Evolutionary conservation across 352 stramenopile species (phyloP).

Genomic region (Phytophthora melonis): DNA sequence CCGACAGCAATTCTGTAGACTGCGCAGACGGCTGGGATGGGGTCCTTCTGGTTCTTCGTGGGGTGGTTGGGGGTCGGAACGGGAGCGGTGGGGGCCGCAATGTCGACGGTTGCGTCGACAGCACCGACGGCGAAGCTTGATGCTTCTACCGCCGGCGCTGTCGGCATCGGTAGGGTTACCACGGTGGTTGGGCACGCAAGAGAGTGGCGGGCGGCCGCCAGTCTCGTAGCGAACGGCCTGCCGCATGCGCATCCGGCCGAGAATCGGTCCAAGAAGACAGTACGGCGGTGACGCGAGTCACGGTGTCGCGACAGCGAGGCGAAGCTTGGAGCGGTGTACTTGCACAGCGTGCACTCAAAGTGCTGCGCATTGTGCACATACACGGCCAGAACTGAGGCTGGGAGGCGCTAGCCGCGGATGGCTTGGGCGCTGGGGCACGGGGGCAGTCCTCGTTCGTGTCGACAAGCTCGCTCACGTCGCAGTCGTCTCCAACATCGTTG

Average conservation of each 20-base stretch:
- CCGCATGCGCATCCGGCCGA: conserved; percentile 26
- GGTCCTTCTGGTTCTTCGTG: no score
- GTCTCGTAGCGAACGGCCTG: conserved; percentile 18
- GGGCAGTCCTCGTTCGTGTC: no score
- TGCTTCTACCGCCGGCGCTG: no score
- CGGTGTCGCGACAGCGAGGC: conserved; percentile 17
- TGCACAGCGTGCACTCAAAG: conserved; percentile 22
- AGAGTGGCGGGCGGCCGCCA: conserved; percentile 27
- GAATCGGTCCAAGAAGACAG: conserved; percentile 27
- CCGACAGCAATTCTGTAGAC: no score
- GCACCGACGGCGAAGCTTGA: no score
- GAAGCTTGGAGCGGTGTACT: conserved; percentile 23
- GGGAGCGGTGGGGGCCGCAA: no score
- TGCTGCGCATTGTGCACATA: conserved; percentile 27
- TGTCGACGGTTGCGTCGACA: no score
- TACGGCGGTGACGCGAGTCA: conserved; percentile 10
- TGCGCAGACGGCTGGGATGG: no score
- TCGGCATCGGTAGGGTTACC: no score
- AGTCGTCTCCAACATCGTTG: not conserved
- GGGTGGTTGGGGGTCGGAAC: no score
- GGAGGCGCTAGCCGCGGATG: no score
- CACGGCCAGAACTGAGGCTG: conserved; percentile 7
- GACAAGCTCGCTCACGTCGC: not conserved
- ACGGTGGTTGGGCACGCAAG: no score
- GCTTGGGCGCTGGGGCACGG: not conserved